Conservation (phyloP, 2,329 filamentous ascomycete species). For the Aspergillus oerlinghausenensis region DNA sequence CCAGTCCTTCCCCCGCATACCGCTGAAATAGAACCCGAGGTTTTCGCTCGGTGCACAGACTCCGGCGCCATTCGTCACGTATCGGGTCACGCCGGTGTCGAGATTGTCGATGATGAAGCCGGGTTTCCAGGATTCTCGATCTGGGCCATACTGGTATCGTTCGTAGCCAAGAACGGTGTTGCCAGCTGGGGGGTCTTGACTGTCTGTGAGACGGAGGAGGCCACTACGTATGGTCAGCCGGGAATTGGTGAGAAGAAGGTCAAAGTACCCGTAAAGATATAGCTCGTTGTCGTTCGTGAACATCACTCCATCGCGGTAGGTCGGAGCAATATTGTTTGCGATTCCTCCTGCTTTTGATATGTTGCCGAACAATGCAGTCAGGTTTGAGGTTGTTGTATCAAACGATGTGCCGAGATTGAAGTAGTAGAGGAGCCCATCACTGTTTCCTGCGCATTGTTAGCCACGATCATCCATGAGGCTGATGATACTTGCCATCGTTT, state of each 20-base stretch:
- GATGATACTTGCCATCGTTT: constrained; percentile 41
- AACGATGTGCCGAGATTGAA: constrained; percentile 59
- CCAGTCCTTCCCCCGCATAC: constrained; percentile 49
- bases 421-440: constrained; percentile 50
- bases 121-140: constrained; percentile 40
- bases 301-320: constrained; percentile 60
- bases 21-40: constrained; percentile 67
- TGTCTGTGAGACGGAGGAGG: constrained; percentile 35
- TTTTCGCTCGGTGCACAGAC: constrained; percentile 66
- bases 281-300: constrained; percentile 62
- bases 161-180: constrained; percentile 42
- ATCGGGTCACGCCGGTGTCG: constrained; percentile 50
- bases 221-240: constrained; percentile 36
- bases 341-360: constrained; percentile 48
- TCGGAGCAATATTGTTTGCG: constrained; percentile 50
- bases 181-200: constrained; percentile 16
- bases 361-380: constrained; percentile 48
- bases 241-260: not conserved
- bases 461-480: constrained; percentile 2
- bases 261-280: constrained; percentile 56
- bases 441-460: constrained; percentile 44
- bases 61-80: constrained; percentile 60
- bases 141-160: constrained; percentile 48
- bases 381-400: constrained; percentile 46
- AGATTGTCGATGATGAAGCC: constrained; percentile 45